Evolutionary conservation across 2,329 filamentous ascomycete genomes (phyloP).

Genomic region (Pyricularia sp.): DNA sequence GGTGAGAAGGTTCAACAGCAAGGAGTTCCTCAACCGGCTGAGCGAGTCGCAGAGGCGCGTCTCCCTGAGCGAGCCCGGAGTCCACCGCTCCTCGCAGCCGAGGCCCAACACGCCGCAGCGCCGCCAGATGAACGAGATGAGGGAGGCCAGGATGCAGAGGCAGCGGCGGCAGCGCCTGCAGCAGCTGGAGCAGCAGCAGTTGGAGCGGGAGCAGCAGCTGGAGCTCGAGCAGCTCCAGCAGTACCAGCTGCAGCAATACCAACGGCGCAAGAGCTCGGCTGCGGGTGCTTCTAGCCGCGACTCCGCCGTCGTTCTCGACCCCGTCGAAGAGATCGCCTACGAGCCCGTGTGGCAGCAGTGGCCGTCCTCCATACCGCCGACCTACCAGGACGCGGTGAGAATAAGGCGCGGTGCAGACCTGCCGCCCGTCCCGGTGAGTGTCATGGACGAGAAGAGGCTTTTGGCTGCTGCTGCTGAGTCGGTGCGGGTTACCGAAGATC

Average conservation of each 20-base stretch:
- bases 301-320: not conserved
- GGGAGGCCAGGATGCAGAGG: not conserved
- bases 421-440: not conserved
- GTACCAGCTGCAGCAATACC: not conserved
- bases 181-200: not conserved
- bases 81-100: not conserved
- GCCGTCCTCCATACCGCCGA: not conserved
- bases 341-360: not conserved
- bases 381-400: not conserved
- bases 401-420: not conserved
- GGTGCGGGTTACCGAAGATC: not conserved
- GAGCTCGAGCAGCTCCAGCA: not conserved
- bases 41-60: not conserved
- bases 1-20: not conserved
- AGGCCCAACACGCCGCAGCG: not conserved
- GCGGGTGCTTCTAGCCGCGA: not conserved
- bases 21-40: not conserved
- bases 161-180: not conserved
- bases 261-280: not conserved
- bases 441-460: not conserved
- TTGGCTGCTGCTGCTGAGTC: not conserved
- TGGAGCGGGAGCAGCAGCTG: not conserved
- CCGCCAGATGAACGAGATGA: not conserved
- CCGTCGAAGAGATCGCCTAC: not conserved
- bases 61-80: not conserved